A percentile compares a stretch with the other conserved stretches of the same genome.
These are phyloP conservation scores for Epichloe brachyelytri DNA, from an alignment of 2,329 filamentous ascomycete species.

Conservation along the genomic window DNA sequence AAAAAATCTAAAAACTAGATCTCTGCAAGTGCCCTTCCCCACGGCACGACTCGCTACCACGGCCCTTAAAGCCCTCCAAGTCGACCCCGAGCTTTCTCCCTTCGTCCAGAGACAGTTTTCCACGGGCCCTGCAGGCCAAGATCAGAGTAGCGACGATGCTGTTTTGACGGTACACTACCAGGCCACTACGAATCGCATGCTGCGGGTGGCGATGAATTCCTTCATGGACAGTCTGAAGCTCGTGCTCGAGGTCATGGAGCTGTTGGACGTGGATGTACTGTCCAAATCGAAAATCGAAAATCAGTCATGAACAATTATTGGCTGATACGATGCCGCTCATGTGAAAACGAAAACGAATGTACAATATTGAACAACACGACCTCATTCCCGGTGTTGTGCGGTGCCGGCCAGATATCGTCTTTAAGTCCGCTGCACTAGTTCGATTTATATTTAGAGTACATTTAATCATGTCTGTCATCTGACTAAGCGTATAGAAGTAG, in stretches of 20 bases:
- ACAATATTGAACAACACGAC: too few species aligned
- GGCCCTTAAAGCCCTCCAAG: constrained; percentile 62
- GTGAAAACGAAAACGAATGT: neutral
- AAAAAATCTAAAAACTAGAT: constrained; percentile 31
- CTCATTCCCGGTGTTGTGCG: too few species aligned
- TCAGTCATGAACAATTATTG: neutral
- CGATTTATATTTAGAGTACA: neutral
- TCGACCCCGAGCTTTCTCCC: constrained; percentile 81
- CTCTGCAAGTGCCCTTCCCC: constrained; percentile 69
- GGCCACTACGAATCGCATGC: constrained; percentile 90
- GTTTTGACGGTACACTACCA: constrained; percentile 65
- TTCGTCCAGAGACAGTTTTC: constrained; percentile 63
- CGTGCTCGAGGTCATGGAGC: constrained; percentile 79
- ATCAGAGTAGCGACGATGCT: constrained; percentile 9
- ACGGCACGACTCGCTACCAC: constrained; percentile 63
- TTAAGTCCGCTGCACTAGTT: neutral
- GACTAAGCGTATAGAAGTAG: neutral
- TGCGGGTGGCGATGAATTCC: constrained; percentile 88
- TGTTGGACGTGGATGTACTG: constrained; percentile 75
- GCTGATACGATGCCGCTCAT: neutral
- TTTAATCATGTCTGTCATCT: neutral
- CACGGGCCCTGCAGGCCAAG: constrained; percentile 26
- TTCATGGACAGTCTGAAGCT: constrained; percentile 86
- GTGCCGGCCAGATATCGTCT: neutral
- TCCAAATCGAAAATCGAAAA: constrained; percentile 16